Percentiles rank a stretch among this genome's conserved stretches.
Conservation (phyloP, 163 green algal species). For the Volvox carteri region DNA sequence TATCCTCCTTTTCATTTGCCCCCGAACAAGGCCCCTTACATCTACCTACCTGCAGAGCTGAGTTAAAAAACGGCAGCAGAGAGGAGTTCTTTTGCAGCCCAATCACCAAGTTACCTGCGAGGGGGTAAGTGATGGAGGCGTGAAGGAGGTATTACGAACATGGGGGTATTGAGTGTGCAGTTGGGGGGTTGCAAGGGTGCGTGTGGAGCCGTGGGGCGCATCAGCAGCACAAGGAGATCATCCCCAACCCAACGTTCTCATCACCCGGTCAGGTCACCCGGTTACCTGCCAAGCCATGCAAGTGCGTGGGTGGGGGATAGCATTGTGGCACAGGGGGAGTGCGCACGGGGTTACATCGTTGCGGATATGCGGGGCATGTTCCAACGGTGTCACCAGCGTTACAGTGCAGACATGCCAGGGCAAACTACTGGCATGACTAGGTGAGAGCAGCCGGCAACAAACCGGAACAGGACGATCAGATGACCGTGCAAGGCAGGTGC, state of each 20-base stretch:
- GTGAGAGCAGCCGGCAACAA: too few species aligned
- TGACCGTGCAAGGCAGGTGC: not conserved
- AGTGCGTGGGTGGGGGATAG: too few species aligned
- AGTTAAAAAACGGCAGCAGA: slow-evolving; percentile 5
- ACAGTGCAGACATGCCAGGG: too few species aligned
- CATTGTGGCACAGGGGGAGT: too few species aligned
- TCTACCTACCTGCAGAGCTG: slow-evolving; percentile 29
- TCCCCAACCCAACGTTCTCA: not conserved
- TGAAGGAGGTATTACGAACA: not conserved
- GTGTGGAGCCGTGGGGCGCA: not conserved
- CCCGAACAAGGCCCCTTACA: too few species aligned
- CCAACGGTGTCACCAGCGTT: too few species aligned
- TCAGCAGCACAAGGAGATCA: not conserved
- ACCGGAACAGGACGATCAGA: not conserved
- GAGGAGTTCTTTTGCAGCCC: slow-evolving; percentile 17
- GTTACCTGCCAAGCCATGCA: not conserved
- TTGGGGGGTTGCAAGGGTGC: not conserved
- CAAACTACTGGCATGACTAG: too few species aligned
- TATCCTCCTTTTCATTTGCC: too few species aligned
- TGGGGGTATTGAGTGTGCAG: not conserved
- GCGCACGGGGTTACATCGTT: too few species aligned
- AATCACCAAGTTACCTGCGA: slow-evolving; percentile 27
- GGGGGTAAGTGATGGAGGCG: not conserved
- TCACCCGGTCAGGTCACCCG: not conserved
- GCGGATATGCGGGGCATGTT: too few species aligned